These are phyloP conservation scores for Filosporella fistucella DNA, from an alignment of 495 filamentous ascomycete genomes.

Conservation along the genomic window DNA sequence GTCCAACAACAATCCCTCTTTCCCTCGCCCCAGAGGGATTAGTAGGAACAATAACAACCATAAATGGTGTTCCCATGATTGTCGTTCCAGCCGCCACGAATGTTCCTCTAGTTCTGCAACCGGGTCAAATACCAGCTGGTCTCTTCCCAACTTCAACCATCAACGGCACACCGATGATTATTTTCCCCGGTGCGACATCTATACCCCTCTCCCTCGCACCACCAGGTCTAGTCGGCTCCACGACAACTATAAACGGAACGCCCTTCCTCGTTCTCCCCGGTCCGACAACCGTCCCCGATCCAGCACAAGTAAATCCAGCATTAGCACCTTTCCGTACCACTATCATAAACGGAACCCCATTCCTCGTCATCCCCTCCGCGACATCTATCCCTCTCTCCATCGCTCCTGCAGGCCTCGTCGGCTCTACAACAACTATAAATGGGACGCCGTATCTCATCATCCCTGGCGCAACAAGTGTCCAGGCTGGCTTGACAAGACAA, in stretches of 20 bases:
- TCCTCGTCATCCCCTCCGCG: slow-evolving; percentile 7
- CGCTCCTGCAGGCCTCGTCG: slow-evolving; percentile 1
- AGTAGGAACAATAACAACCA: slow-evolving; percentile 6
- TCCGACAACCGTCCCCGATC: slow-evolving; percentile 5
- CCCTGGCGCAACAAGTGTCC: slow-evolving; percentile 5
- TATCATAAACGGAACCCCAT: slow-evolving; percentile 7
- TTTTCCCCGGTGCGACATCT: slow-evolving; percentile 9
- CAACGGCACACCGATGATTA: slow-evolving; percentile 7
- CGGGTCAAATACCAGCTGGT: not conserved
- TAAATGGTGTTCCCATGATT: slow-evolving; percentile 9
- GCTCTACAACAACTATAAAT: slow-evolving; percentile 10
- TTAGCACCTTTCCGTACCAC: not conserved
- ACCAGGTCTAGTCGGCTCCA: not conserved
- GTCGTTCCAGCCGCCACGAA: slow-evolving; percentile 10
- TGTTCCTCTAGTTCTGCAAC: not conserved
- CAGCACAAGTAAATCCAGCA: too few relatives aligned
- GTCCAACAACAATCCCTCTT: slow-evolving; percentile 13
- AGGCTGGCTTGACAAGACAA: too few relatives aligned
- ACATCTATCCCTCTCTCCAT: slow-evolving; percentile 11
- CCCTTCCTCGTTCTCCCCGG: slow-evolving; percentile 3
- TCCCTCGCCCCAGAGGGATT: slow-evolving; percentile 10
- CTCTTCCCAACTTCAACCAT: not conserved
- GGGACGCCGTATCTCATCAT: slow-evolving; percentile 4
- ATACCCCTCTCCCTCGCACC: slow-evolving; percentile 11
- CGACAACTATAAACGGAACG: slow-evolving; percentile 13